Evolutionary conservation across 805 yeast genomes (phyloP).

Genomic region (Ogataea salicorniae): DNA sequence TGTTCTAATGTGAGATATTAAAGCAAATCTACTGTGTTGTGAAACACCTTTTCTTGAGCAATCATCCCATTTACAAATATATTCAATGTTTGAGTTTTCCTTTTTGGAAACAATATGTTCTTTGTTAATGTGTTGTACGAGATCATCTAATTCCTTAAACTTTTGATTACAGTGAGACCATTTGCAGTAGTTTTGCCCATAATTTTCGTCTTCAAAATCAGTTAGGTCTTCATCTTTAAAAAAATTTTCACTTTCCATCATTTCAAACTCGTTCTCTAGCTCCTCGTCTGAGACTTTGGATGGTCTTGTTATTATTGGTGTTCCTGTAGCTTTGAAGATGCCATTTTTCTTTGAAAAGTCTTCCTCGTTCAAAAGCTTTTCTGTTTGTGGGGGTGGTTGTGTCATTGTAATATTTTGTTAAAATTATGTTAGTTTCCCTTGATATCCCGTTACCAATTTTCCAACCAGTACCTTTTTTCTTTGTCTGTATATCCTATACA

Average conservation of each 20-base stretch:
- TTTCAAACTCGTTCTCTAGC: conserved; percentile 19
- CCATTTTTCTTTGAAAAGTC: neutral
- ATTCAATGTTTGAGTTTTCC: conserved; percentile 24
- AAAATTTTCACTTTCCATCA: conserved; percentile 16
- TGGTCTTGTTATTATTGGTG: neutral
- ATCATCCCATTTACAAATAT: conserved; percentile 57
- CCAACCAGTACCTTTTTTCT: no score
- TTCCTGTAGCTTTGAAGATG: neutral
- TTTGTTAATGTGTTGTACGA: conserved; percentile 36
- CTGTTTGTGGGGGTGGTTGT: neutral
- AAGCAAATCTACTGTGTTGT: conserved; percentile 52
- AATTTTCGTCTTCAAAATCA: conserved; percentile 12
- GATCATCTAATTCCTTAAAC: conserved; percentile 31
- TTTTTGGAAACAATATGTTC: conserved; percentile 31
- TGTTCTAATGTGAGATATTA: conserved; percentile 56
- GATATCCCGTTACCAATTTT: no score
- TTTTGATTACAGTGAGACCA: conserved; percentile 34
- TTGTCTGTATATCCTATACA: no score
- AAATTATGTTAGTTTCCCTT: no score
- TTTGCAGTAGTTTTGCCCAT: conserved; percentile 23
- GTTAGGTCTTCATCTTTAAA: conserved; percentile 7
- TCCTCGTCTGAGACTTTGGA: conserved; percentile 13
- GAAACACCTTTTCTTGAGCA: conserved; percentile 48
- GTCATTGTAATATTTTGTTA: neutral
- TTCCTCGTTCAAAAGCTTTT: neutral